phyloP scores from a whole-genome alignment of 768 basidiomycete genomes.

The Megacollybia marginata region DNA sequence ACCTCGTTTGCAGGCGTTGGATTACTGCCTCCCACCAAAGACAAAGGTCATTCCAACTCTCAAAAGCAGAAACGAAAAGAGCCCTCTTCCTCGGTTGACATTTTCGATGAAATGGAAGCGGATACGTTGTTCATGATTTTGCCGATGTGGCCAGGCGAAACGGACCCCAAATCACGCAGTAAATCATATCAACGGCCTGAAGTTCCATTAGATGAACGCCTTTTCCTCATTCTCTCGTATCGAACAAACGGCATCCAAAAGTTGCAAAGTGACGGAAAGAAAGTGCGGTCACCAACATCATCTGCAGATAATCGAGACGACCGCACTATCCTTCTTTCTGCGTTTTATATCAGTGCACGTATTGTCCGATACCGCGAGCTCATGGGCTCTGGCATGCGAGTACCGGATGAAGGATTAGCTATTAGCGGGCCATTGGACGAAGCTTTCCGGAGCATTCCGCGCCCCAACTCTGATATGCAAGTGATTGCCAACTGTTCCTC shows the following conservation, averaged over 20 bases:
- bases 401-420: conserved; percentile 64
- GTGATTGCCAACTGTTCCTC: conserved; percentile 56
- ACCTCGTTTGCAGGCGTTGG: conserved; percentile 79
- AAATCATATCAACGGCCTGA: conserved; percentile 24
- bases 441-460: conserved; percentile 40
- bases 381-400: conserved; percentile 62
- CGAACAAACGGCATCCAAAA: conserved; percentile 49
- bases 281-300: conserved; percentile 19
- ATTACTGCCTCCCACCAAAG: conserved; percentile 48
- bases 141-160: conserved; percentile 78
- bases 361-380: conserved; percentile 69
- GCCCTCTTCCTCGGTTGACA: conserved; percentile 21
- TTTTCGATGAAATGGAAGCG: conserved; percentile 55
- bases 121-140: conserved; percentile 79
- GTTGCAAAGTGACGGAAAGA: conserved; percentile 4
- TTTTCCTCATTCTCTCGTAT: conserved; percentile 78
- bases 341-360: conserved; percentile 71
- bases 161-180: conserved; percentile 34
- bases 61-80: conserved; percentile 24
- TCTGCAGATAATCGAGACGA: conserved; percentile 30
- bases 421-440: conserved; percentile 54
- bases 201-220: conserved; percentile 45
- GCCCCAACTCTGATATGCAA: conserved; percentile 26
- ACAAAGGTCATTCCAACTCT: conserved; percentile 9
- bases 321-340: conserved; percentile 44